Evolutionary conservation across 2,329 filamentous ascomycete genomes (phyloP), one percentile per base, ranked within the genome.

Genomic region (Trichoderma cornu-damae): DNA sequence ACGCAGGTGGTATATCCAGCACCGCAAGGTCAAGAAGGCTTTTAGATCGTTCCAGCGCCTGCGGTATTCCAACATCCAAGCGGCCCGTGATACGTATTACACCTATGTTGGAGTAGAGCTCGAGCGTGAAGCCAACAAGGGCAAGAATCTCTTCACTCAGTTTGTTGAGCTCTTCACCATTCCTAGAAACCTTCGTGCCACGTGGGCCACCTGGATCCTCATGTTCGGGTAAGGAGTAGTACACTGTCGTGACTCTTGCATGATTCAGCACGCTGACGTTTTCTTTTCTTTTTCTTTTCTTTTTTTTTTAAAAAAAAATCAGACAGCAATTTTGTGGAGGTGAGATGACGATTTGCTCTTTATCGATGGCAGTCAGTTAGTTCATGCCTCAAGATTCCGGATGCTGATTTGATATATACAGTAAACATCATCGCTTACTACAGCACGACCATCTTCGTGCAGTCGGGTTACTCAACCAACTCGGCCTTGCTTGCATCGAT

Each of bases 181-280:
- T 44, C 76, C 80, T 1, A 74, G 82, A 30, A 72, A 81, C 4
- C 73, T 79, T 9, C 75, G 80, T 28, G 86, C 86, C 1, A 86
- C 83, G 2, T 75, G 83, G 35, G 85, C 85, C 3, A 82, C 84
- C 0, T 81, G 79, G 60, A 79, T 79, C 0, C 83, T 88, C 59
- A 88, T 89, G 58, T 80, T 82, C 56, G 74, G 70, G 51, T 54
- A 46, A 54, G 51, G 37, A 12, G 20, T 4, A 22, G 24, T 11
- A 5, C n/a, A 11, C 18, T 12, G 16, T 18, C 4, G 12, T 32
- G 2, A 32, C 9, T 7, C 1, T 28, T 6, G 28, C 1, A n/a
- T 3, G 22, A 9, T 1, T n/a, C 6, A n/a, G 7, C 11, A 20
- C n/a, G 20, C 40, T 54, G 11, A 54, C 14, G 0, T 9, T 9